Evolutionary conservation across 2,329 filamentous ascomycete species (phyloP), one percentile per base, ranked within the genome.

Genomic region (Beauveria bassiana): DNA sequence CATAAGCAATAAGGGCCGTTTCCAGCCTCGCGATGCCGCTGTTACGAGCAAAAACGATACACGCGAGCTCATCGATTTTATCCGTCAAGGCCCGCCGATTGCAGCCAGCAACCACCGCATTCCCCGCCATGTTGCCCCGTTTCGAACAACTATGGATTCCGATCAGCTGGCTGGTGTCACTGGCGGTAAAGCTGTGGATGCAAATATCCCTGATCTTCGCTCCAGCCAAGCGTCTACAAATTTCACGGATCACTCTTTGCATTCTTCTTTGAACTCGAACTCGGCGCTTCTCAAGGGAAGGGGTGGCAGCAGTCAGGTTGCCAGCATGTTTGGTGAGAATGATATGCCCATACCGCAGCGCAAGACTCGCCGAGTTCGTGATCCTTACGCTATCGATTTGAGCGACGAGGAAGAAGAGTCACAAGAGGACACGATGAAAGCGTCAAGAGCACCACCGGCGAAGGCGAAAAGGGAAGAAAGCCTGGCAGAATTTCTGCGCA

Each of bases 51-150:
- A 79, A 57, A 85, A 85, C 56, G 87, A 87, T 65, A 96, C 87
- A 61, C 89, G 90, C 14, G 95, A 97, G 64, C 78, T 99, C 62
- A 96, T 97, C 66, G 93, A 98, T 71, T 98, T 99, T 72, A 96
- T 99, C 66, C 87, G 93, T 51, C 87, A 91, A 70, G 93, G 93
- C 1, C 92, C 92, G 3, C 88, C 90, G 0, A 81, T 77, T 64
- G 71, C 77, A 50, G 76, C 78, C 40, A 80, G 79, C 49, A 62
- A 58, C 24, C 89, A 86, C 62, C 86, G 90, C 26, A 95, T 96
- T 64, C 89, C 91, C 47, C 86, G 90, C 20, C 85, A 84, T n/a
- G 87, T 95, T 14, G 91, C 92, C 10, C 91, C 92, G 1, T 96
- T 96, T 78, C 83, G 91, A 59, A 87, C 83, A 42, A 93, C 91